phyloP scores from a whole-genome alignment of 169 alveolate genomes.

The Plasmodium knowlesi region DNA sequence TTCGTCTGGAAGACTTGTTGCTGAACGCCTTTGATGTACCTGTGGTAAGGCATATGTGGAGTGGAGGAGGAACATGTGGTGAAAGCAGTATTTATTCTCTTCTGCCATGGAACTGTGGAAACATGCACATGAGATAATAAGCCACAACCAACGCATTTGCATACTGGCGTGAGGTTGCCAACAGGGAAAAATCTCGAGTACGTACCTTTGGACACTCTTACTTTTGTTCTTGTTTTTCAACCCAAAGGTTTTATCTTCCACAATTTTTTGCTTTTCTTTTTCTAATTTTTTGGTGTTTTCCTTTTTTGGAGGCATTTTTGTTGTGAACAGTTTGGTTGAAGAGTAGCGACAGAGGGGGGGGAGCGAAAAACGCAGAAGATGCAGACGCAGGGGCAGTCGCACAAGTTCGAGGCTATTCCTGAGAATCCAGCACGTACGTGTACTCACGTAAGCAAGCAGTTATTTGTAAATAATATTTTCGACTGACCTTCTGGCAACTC shows the following conservation, averaged over 20 bases:
- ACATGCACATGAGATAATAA: neutral
- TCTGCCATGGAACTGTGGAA: neutral
- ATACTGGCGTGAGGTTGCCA: neutral
- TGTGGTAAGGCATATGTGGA: neutral
- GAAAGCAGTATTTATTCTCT: neutral
- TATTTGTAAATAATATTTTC: neutral
- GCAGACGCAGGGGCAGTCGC: neutral
- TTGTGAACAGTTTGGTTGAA: neutral
- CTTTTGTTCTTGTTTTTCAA: slow-evolving; percentile 97
- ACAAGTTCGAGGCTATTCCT: neutral
- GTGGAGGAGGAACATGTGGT: neutral
- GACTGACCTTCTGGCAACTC: neutral
- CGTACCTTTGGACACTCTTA: slow-evolving; percentile 95
- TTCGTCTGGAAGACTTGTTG: slow-evolving; percentile 86
- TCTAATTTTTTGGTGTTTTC: slow-evolving; percentile 92
- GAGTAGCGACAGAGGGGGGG: neutral
- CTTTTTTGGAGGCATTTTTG: slow-evolving; percentile 88
- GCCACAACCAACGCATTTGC: neutral
- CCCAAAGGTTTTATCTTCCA: slow-evolving; percentile 99
- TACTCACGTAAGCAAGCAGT: neutral
- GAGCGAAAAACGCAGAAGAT: neutral
- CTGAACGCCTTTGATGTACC: slow-evolving; percentile 87
- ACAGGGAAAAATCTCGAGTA: neutral
- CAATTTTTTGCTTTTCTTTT: slow-evolving; percentile 96
- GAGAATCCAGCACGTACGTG: neutral